Percentiles rank a stretch among this genome's conserved stretches.
Evolutionary conservation across 148 eudicot species (phyloP).

Genomic region (Tetragonia tetragonoides): DNA sequence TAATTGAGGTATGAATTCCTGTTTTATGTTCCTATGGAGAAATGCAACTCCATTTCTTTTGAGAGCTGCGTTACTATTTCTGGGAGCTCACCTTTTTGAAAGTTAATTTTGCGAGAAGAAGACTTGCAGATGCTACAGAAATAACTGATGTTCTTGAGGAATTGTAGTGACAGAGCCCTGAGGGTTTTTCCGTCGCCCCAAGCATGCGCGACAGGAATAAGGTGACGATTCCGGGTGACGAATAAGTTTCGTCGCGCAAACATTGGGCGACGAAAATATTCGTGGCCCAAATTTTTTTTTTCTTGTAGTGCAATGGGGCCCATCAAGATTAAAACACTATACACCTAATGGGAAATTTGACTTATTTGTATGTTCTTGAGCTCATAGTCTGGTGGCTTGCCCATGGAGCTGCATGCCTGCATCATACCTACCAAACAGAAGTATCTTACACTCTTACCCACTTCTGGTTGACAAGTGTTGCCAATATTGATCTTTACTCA

Average conservation of each 20-base stretch:
- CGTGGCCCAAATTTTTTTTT: no score
- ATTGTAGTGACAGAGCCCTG: not conserved
- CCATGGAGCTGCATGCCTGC: no score
- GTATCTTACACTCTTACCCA: not conserved
- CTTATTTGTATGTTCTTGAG: not conserved
- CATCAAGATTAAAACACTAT: not conserved
- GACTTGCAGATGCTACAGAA: not conserved
- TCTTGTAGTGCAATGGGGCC: not conserved
- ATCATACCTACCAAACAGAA: not conserved
- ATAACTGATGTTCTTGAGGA: conserved; percentile 3
- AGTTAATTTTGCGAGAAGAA: not conserved
- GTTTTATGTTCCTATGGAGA: not conserved
- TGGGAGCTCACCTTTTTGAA: not conserved
- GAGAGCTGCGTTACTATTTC: not conserved
- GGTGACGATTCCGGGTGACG: no score
- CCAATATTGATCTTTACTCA: not conserved
- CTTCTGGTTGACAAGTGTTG: not conserved
- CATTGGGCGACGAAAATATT: no score
- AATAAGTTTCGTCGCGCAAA: no score
- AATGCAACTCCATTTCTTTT: not conserved
- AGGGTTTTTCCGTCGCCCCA: not conserved
- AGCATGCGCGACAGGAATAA: no score
- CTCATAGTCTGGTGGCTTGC: no score
- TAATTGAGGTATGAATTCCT: not conserved
- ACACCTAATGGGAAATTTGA: not conserved